These are phyloP conservation scores for Groenewaldozyma salmanticensis DNA, from an alignment of 805 yeast species.

Conservation along the genomic window DNA sequence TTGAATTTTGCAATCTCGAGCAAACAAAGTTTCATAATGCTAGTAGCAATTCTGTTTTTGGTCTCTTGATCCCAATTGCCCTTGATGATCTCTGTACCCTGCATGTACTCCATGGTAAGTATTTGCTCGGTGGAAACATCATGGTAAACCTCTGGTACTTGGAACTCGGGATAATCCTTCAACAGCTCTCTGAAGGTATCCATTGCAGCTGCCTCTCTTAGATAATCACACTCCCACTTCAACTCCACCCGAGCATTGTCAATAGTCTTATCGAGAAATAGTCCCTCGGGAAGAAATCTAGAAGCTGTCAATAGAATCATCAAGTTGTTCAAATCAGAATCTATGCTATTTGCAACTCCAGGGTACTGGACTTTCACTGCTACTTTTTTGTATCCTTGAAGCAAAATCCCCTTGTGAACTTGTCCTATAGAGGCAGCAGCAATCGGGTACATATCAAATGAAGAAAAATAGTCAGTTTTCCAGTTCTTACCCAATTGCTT, in stretches of 20 bases:
- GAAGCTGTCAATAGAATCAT: constrained; percentile 79
- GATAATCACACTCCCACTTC: constrained; percentile 96
- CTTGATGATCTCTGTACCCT: constrained; percentile 73
- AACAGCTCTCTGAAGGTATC: constrained; percentile 57
- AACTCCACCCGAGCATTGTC: constrained; percentile 89
- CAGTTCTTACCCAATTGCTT: constrained; percentile 71
- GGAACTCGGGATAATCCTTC: constrained; percentile 52
- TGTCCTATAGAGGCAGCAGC: constrained; percentile 98
- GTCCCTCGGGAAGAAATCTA: constrained; percentile 77
- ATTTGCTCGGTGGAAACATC: constrained; percentile 73
- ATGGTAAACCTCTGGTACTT: constrained; percentile 72
- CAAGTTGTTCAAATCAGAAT: constrained; percentile 84
- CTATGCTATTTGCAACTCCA: constrained; percentile 89
- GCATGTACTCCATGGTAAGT: constrained; percentile 81
- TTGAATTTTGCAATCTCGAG: constrained; percentile 74
- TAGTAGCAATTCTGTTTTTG: constrained; percentile 71
- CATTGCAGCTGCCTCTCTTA: constrained; percentile 75
- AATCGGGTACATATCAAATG: constrained; percentile 79
- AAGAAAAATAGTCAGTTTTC: constrained; percentile 55
- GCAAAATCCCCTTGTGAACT: constrained; percentile 71
- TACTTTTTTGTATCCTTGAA: constrained; percentile 52
- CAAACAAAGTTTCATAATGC: constrained; percentile 79
- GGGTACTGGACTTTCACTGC: constrained; percentile 97
- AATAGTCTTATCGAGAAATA: constrained; percentile 83
- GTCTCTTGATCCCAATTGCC: constrained; percentile 63